Conservation (phyloP, 2,329 filamentous ascomycete genomes). For the Fusarium redolens region DNA sequence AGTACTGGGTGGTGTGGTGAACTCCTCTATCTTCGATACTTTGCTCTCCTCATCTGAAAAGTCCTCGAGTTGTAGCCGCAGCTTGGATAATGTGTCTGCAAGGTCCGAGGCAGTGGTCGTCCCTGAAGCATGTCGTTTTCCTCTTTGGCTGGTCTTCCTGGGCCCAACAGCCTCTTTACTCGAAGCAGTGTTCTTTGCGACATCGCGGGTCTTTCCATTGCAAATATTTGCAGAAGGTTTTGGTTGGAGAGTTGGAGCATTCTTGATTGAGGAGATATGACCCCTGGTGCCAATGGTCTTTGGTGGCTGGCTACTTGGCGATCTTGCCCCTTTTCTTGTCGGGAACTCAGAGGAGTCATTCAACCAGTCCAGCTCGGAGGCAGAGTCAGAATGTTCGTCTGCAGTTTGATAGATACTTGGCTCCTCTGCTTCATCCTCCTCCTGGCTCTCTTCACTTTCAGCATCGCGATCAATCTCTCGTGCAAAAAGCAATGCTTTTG, state of each 20-base stretch:
- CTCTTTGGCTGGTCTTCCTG: slow-evolving; percentile 7
- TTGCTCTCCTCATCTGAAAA: slow-evolving; percentile 40
- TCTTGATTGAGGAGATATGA: neutral
- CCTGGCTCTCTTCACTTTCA: slow-evolving; percentile 10
- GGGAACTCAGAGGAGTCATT: slow-evolving; percentile 25
- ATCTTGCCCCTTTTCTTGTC: slow-evolving; percentile 1
- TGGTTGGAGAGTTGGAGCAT: slow-evolving; percentile 11
- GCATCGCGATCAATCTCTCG: slow-evolving; percentile 19
- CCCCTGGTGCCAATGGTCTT: neutral
- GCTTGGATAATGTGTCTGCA: slow-evolving; percentile 39
- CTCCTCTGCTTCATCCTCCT: slow-evolving; percentile 34
- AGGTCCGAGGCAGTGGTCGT: slow-evolving; percentile 37
- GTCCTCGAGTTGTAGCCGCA: slow-evolving; percentile 40
- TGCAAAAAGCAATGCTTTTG: slow-evolving; percentile 19
- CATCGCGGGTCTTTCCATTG: neutral
- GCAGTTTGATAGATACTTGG: slow-evolving; percentile 43
- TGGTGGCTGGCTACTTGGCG: neutral
- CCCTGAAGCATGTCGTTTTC: neutral
- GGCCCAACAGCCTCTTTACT: slow-evolving; percentile 1
- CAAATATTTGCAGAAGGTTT: neutral
- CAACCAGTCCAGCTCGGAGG: slow-evolving; percentile 30
- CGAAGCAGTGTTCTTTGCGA: neutral
- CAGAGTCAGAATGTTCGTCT: slow-evolving; percentile 33
- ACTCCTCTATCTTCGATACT: slow-evolving; percentile 8
- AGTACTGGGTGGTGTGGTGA: slow-evolving; percentile 39